These are phyloP conservation scores for Rhodotorula sp. DNA, from an alignment of 1,284 basidiomycete genomes.

Conservation along the genomic window DNA sequence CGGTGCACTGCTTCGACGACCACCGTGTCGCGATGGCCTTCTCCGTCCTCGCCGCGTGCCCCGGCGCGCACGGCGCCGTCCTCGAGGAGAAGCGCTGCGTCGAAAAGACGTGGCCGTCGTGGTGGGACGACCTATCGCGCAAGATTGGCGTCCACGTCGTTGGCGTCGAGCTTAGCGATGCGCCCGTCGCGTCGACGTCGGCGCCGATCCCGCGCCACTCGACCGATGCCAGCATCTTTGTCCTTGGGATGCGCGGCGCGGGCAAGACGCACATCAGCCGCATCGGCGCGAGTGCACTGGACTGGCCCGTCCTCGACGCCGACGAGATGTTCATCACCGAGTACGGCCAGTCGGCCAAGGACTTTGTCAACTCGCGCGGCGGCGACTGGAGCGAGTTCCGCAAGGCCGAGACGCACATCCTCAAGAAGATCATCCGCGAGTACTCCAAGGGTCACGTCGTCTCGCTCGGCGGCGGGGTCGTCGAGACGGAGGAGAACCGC, in stretches of 20 bases:
- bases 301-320: slow-evolving; percentile 82
- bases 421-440: slow-evolving; percentile 50
- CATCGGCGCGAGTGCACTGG: slow-evolving; percentile 72
- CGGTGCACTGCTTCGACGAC: slow-evolving; percentile 94
- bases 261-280: slow-evolving; percentile 90
- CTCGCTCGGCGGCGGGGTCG: slow-evolving; percentile 93
- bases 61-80: slow-evolving; percentile 65
- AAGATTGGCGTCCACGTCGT: slow-evolving; percentile 91
- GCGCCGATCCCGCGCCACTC: slow-evolving; percentile 44
- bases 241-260: slow-evolving; percentile 89
- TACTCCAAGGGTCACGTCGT: slow-evolving; percentile 66
- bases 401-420: slow-evolving; percentile 50
- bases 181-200: slow-evolving; percentile 48
- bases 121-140: slow-evolving; percentile 97
- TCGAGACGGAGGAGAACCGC: slow-evolving; percentile 78
- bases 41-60: slow-evolving; percentile 76
- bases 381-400: slow-evolving; percentile 76
- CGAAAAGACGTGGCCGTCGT: slow-evolving; percentile 99
- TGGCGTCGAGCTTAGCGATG: slow-evolving; percentile 54
- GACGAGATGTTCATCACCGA: slow-evolving; percentile 61
- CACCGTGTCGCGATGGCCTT: slow-evolving; percentile 99
- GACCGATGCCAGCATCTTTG: slow-evolving; percentile 68
- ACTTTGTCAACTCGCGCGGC: slow-evolving; percentile 69
- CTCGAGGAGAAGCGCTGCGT: slow-evolving; percentile 97
- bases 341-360: slow-evolving; percentile 61